A percentile compares a stretch with the other conserved stretches of the same genome.
Evolutionary conservation across 2,329 filamentous ascomycete genomes (phyloP).

Genomic region (Myriangium duriaei): DNA sequence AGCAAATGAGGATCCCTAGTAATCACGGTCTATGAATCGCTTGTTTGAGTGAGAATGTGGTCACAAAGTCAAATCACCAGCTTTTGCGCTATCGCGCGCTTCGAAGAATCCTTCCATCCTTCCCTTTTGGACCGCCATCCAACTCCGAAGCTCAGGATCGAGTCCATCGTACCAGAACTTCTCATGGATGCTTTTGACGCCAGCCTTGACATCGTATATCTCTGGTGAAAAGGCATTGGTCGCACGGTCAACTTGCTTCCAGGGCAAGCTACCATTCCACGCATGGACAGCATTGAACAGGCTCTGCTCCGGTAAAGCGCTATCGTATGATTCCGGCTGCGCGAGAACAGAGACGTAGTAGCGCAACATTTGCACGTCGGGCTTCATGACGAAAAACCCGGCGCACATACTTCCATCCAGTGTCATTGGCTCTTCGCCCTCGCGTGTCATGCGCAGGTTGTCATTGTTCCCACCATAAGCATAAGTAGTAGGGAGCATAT

Average conservation of each 20-base stretch:
- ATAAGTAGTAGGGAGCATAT: constrained; percentile 15
- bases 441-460: background rate
- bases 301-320: constrained; percentile 25
- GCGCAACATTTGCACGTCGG: constrained; percentile 18
- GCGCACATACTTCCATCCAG: constrained; percentile 14
- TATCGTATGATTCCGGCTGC: constrained; percentile 20
- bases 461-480: constrained; percentile 18
- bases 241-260: constrained; percentile 24
- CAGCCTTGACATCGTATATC: constrained; percentile 24
- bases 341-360: constrained; percentile 22
- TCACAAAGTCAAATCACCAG: no score
- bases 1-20: no score
- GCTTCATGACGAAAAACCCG: constrained; percentile 25
- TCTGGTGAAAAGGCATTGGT: constrained; percentile 28
- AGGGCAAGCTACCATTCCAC: constrained; percentile 29
- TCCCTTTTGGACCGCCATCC: constrained; percentile 22
- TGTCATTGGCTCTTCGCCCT: background rate
- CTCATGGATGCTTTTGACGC: constrained; percentile 26
- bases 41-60: no score
- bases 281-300: constrained; percentile 26
- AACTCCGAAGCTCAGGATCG: constrained; percentile 19
- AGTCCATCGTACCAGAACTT: constrained; percentile 28
- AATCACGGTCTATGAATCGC: no score
- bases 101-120: constrained; percentile 26
- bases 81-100: no score